phyloP scores from a whole-genome alignment of 352 stramenopile species.

The Phytopythium oedochilum region DNA sequence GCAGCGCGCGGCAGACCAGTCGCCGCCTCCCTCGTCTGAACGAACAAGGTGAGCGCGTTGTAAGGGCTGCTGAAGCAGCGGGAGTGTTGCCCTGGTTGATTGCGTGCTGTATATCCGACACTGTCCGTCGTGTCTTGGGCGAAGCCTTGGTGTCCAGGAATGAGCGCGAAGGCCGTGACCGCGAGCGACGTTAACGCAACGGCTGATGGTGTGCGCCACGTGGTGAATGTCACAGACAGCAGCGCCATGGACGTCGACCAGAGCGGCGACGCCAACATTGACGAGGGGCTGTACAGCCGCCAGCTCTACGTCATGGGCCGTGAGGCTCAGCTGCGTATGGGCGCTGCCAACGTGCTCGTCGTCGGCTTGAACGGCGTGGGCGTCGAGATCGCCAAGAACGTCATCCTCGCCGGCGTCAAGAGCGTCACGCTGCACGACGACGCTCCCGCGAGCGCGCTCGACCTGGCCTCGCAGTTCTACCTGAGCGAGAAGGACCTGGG shows the following conservation, averaged over 20 bases:
- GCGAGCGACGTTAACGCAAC: slow-evolving; percentile 67
- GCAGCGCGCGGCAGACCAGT: not conserved
- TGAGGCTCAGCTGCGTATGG: slow-evolving; percentile 97
- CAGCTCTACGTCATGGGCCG: slow-evolving; percentile 99
- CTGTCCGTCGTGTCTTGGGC: not conserved
- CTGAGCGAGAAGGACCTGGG: slow-evolving; percentile 86
- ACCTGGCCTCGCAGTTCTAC: slow-evolving; percentile 97
- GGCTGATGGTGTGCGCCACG: slow-evolving; percentile 64
- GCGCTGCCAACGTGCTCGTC: slow-evolving; percentile 92
- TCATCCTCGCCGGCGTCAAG: slow-evolving; percentile 95
- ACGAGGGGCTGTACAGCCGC: slow-evolving; percentile 87
- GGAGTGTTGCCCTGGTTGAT: not conserved
- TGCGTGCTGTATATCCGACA: not conserved
- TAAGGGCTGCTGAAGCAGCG: no score
- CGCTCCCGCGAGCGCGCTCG: slow-evolving; percentile 64
- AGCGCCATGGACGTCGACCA: slow-evolving; percentile 60
- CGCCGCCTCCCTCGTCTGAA: not conserved
- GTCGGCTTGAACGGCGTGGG: slow-evolving; percentile 94
- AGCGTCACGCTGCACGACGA: slow-evolving; percentile 95
- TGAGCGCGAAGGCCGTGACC: slow-evolving; percentile 64
- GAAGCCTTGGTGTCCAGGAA: slow-evolving; percentile 12
- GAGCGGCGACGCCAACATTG: slow-evolving; percentile 40
- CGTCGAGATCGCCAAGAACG: slow-evolving; percentile 98
- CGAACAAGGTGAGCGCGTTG: not conserved
- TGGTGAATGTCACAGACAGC: slow-evolving; percentile 67